Conservation (phyloP, 164 flowering plant species). For the Nymphaea colorata region DNA sequence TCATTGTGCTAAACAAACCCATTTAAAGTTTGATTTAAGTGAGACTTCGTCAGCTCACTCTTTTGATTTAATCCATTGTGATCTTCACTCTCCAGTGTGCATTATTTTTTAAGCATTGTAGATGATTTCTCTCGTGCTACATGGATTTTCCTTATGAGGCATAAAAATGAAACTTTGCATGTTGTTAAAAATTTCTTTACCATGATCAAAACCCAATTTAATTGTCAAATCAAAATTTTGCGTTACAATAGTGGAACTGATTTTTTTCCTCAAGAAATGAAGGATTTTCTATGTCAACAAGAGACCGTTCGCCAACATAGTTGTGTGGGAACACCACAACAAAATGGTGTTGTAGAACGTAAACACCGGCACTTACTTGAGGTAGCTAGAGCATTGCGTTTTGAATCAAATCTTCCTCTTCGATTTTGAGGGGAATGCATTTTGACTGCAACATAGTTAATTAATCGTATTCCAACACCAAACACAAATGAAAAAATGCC, state of each 20-base stretch:
- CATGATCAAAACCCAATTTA: not conserved
- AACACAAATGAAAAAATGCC: no score
- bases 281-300: not conserved
- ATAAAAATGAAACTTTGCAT: not conserved
- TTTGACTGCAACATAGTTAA: not conserved
- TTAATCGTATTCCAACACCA: not conserved
- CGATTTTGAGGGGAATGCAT: not conserved
- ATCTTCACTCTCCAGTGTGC: conserved; percentile 2
- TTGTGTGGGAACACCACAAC: not conserved
- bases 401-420: not conserved
- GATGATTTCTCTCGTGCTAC: not conserved
- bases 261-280: not conserved
- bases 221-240: not conserved
- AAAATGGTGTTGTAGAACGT: not conserved
- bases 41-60: not conserved
- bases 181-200: not conserved
- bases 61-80: conserved; percentile 3
- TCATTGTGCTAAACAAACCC: not conserved
- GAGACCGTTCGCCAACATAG: not conserved
- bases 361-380: not conserved
- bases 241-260: no score
- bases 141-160: not conserved
- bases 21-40: not conserved
- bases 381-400: not conserved
- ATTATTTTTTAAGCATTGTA: conserved; percentile 2